Conservation (phyloP, 2,329 filamentous ascomycete genomes). For the Apiospora sp. region DNA sequence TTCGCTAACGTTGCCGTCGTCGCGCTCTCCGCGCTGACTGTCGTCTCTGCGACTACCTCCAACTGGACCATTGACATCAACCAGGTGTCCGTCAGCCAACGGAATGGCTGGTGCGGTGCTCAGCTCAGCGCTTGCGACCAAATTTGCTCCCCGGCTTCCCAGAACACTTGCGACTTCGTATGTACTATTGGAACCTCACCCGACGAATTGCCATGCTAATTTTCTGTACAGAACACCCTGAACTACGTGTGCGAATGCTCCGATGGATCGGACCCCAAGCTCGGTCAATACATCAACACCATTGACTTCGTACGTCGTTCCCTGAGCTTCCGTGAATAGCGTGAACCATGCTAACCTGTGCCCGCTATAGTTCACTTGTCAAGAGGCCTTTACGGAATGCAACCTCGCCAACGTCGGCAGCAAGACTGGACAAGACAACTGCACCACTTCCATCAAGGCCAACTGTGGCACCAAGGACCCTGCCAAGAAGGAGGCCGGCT, state of each 20-base stretch:
- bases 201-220: background rate
- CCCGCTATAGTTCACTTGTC: conserved; percentile 56
- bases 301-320: conserved; percentile 46
- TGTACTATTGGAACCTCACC: conserved; percentile 35
- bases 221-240: conserved; percentile 48
- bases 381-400: conserved; percentile 57
- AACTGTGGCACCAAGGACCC: conserved; percentile 57
- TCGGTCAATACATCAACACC: conserved; percentile 62
- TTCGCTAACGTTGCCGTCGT: conserved; percentile 47
- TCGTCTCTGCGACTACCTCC: conserved; percentile 51
- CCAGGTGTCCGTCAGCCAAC: conserved; percentile 48
- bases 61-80: conserved; percentile 50
- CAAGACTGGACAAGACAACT: conserved; percentile 54
- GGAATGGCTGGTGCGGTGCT: conserved; percentile 59
- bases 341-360: conserved; percentile 26
- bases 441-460: conserved; percentile 55
- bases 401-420: conserved; percentile 52
- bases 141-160: conserved; percentile 52
- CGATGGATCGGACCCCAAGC: conserved; percentile 57
- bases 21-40: conserved; percentile 53
- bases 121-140: conserved; percentile 58
- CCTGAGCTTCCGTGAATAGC: background rate
- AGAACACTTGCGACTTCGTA: conserved; percentile 58
- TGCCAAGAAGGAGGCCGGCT: conserved; percentile 40
- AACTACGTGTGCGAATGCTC: conserved; percentile 58